These are phyloP conservation scores for Huiozyma naganishii DNA, from an alignment of 805 yeast genomes.

Conservation along the genomic window DNA sequence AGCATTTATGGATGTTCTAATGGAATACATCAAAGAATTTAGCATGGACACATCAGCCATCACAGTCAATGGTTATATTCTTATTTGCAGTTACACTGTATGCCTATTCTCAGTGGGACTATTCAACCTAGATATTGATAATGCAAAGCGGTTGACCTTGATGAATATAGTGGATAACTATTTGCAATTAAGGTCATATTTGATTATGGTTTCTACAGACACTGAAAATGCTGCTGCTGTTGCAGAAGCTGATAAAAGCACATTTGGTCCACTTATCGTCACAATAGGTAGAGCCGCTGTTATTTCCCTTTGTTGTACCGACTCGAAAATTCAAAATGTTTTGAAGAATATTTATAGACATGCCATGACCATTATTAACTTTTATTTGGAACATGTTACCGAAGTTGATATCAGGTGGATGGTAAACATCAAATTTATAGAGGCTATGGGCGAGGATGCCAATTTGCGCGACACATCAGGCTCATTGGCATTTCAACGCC, in stretches of 20 bases:
- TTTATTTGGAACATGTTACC: slow-evolving; percentile 19
- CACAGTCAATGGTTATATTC: slow-evolving; percentile 31
- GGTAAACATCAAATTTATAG: slow-evolving; percentile 31
- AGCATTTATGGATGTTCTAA: slow-evolving; percentile 28
- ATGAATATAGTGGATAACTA: slow-evolving; percentile 32
- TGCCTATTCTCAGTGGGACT: slow-evolving; percentile 30
- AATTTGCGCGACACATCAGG: slow-evolving; percentile 46
- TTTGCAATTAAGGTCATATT: slow-evolving; percentile 28
- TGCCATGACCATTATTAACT: slow-evolving; percentile 16
- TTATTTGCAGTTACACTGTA: slow-evolving; percentile 26
- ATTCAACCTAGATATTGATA: slow-evolving; percentile 23
- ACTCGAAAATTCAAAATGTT: slow-evolving; percentile 37
- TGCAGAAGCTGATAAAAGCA: slow-evolving; percentile 15
- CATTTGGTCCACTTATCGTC: slow-evolving; percentile 29
- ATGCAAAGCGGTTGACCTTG: slow-evolving; percentile 25
- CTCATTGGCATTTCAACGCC: slow-evolving; percentile 55
- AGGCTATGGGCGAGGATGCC: slow-evolving; percentile 41
- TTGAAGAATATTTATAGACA: slow-evolving; percentile 34
- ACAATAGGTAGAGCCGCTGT: slow-evolving; percentile 42
- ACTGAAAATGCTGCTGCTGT: slow-evolving; percentile 17
- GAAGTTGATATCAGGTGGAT: slow-evolving; percentile 13
- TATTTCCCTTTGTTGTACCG: slow-evolving; percentile 41
- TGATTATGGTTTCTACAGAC: slow-evolving; percentile 21
- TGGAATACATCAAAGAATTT: slow-evolving; percentile 16
- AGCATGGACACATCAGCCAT: slow-evolving; percentile 17